phyloP scores from a whole-genome alignment of 768 basidiomycete genomes.

The Hygrophoropsis aurantiaca region DNA sequence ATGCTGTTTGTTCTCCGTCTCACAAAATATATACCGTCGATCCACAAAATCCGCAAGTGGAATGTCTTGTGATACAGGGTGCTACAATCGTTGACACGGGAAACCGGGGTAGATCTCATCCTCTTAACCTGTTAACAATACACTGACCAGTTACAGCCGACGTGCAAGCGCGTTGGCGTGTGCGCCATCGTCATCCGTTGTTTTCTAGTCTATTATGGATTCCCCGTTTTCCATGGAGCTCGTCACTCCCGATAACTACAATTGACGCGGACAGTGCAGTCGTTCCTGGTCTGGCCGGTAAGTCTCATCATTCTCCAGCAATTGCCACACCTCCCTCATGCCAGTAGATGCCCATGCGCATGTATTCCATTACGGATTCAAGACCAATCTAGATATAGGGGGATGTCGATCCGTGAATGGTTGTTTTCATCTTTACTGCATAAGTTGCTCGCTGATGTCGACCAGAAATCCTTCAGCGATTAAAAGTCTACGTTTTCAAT shows the following conservation, averaged over 20 bases:
- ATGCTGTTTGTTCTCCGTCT: conserved; percentile 57
- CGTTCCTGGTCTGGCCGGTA: conserved; percentile 76
- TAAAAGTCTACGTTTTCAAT: conserved; percentile 57
- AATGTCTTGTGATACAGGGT: conserved; percentile 60
- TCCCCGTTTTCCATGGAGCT: conserved; percentile 14
- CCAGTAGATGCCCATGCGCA: conserved; percentile 77
- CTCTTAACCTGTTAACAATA: conserved; percentile 10
- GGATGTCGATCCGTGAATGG: conserved; percentile 59
- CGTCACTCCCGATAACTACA: conserved; percentile 19
- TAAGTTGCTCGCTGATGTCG: neutral
- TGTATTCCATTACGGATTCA: conserved; percentile 71
- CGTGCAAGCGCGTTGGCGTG: conserved; percentile 23
- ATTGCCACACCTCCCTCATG: neutral
- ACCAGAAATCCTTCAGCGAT: conserved; percentile 59
- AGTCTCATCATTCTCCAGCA: conserved; percentile 1
- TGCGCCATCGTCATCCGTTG: conserved; percentile 1
- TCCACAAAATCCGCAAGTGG: conserved; percentile 43
- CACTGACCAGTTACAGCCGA: conserved; percentile 15
- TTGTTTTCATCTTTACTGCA: conserved; percentile 19
- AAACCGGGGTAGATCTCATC: conserved; percentile 40
- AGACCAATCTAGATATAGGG: conserved; percentile 63
- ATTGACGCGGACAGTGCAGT: conserved; percentile 44
- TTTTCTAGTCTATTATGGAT: conserved; percentile 23
- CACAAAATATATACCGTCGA: conserved; percentile 73
- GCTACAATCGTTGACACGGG: conserved; percentile 50